These are phyloP conservation scores for Phylloporus sp. DNA, from an alignment of 1,284 basidiomycete species.

Conservation along the genomic window DNA sequence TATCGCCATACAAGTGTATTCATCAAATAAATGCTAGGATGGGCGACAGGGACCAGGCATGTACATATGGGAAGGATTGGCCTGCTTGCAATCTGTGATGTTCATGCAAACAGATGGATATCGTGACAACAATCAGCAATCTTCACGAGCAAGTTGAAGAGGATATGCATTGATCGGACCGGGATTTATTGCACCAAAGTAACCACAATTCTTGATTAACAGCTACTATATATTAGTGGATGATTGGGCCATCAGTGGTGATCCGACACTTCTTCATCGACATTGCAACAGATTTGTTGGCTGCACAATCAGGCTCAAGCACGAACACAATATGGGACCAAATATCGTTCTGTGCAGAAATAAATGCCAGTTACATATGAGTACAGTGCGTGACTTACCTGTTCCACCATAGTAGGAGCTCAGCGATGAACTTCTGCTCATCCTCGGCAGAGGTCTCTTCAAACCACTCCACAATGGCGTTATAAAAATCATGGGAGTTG, in stretches of 20 bases:
- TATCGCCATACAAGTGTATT: too few relatives aligned
- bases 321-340: background rate
- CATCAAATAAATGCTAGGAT: too few relatives aligned
- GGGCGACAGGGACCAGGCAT: too few relatives aligned
- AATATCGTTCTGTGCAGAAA: background rate
- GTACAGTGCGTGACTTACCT: background rate
- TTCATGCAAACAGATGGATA: too few relatives aligned
- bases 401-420: constrained; percentile 6
- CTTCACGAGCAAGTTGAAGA: too few relatives aligned
- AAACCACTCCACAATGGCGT: background rate
- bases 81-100: too few relatives aligned
- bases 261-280: background rate
- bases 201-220: background rate
- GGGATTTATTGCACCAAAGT: too few relatives aligned
- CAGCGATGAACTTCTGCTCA: background rate
- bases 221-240: background rate
- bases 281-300: background rate
- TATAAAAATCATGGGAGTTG: constrained; percentile 3
- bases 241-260: background rate
- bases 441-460: background rate
- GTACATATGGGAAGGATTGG: too few relatives aligned
- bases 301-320: background rate
- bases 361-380: background rate
- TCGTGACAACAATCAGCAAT: too few relatives aligned
- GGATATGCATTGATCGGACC: too few relatives aligned